Base-by-base conservation (phyloP, 768 basidiomycete species). In the Leucocoprinus leucothites region DNA sequence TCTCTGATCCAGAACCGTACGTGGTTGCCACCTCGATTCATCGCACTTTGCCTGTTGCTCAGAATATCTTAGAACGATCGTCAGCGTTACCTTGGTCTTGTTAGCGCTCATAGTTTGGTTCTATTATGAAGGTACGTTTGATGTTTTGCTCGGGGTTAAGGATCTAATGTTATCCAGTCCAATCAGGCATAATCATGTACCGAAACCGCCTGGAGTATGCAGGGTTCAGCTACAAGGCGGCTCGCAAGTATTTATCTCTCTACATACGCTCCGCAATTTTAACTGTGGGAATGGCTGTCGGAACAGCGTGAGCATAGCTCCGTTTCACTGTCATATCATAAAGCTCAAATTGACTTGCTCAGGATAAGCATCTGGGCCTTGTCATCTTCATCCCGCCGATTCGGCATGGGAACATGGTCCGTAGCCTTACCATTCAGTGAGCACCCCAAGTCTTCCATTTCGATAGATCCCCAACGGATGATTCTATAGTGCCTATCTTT, bases 201-300 rank as follows among this genome's bases (percentile, higher is more conserved):
- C 46, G 38, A 28, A 55, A 47, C 13, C 53, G 53, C 26, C n/a
- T 19, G 24, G 53, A 55, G 21, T 55, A 47, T 40, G 36, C 25
- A 22, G 45, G 24, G 9, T 9, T 55, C 18, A 55, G 48, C 16
- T 55, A 55, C 16, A 47, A 41, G 19, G 25, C 46, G 3, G 26
- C 45, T 19, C 45, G 9, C 5, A 9, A 24, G 16, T 55, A n/a
- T 35, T 2, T 55, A 5, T 55, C 53, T 5, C 45, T 48, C 22
- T 55, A 55, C 18, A 55, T 55, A 26, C 53, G 53, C 25, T 55
- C 53, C 1, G 45, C 46, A 5, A 55, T 55, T 14, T 40, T 55
- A 3, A 55, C 53, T 9, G 28, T 40, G 1, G 53, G 53, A 16
- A 43, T 41, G 53, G n/a, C 48, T 9, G 48, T 48, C 24, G 46